Evolutionary conservation across 2,329 filamentous ascomycete genomes (phyloP).

Genomic region (Magnaporthiopsis poae): DNA sequence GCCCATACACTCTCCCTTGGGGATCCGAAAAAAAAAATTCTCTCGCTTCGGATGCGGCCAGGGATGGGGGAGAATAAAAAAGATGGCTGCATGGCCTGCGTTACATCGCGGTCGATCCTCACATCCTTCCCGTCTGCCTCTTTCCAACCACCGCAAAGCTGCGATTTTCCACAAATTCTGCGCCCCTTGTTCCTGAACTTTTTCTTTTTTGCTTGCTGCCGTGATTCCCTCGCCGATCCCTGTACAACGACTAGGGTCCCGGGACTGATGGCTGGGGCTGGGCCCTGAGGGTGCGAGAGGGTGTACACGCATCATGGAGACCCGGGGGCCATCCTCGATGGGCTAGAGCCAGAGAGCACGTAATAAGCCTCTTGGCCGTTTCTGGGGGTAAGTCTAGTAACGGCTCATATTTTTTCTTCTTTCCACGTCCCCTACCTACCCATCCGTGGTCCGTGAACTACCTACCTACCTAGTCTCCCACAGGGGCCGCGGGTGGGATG

Average conservation of each 20-base stretch:
- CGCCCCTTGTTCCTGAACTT: no score
- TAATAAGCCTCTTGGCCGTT: not conserved
- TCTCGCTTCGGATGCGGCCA: not conserved
- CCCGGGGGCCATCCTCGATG: no score
- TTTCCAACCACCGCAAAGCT: not conserved
- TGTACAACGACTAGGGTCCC: not conserved
- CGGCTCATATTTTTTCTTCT: not conserved
- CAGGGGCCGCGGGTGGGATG: no score
- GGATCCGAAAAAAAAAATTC: no score
- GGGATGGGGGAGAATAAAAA: not conserved
- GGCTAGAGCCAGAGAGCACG: not conserved
- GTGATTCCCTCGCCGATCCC: not conserved
- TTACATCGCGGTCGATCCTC: not conserved
- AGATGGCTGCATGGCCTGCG: not conserved
- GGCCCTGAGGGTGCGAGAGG: not conserved
- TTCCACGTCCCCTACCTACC: not conserved
- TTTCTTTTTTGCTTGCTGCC: not conserved
- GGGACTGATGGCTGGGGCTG: not conserved
- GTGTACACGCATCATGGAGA: not conserved
- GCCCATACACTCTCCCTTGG: no score
- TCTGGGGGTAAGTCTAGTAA: not conserved
- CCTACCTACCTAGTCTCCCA: no score
- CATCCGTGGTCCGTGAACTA: not conserved
- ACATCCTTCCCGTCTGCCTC: not conserved
- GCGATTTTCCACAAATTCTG: not conserved